Evolutionary conservation across 306 rosid genomes (phyloP), one percentile per base, ranked within the genome.

Genomic region (Amphicarpaea edgeworthii): DNA sequence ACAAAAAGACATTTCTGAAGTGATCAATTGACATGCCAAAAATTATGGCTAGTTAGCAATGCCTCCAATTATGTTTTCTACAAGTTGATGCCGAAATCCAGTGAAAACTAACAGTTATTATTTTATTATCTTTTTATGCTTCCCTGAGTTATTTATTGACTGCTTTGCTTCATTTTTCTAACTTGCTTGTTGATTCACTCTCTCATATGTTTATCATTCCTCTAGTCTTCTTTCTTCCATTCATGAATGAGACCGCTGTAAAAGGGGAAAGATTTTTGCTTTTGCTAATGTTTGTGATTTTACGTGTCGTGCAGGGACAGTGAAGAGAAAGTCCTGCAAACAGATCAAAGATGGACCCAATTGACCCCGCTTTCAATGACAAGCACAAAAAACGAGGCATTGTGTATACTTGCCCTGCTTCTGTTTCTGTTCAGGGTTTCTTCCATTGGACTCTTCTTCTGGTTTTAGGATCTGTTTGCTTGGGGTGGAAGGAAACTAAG

Each of bases 361-460:
- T 14, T 21, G 28, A 75, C 20, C 77, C 45, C 60, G 64, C 28
- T 72, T 34, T 53, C 37, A 19, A 50, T 63, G 58, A 40, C 11
- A 75, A 73, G 30, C 70, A 41, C 51, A 78, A 30, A 32, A 80
- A 30, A 53, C 63, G 50, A 63, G 54, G 49, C 60, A 24, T n/a
- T 45, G 73, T 65, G 23, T 64, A 76, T 51, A 50, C 84, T 42
- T 77, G 15, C 53, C 20, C 82, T 67, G 68, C 82, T 34, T 34
- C 40, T 34, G 40, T 34, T 81, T 84, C 88, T 17, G 72, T 83
- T 5, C 86, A 81, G 76, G 94, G 98, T 87, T 78, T 20, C 23
- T n/a, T 45, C 46, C 3, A 43, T 53, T 64, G 16, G 34, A 21
- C 34, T 23, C 10, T 21, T 55, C 34, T 26, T 58, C 40, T 26